These are phyloP conservation scores for Malus hybrid DNA, from an alignment of 331 rosid species.

Conservation along the genomic window DNA sequence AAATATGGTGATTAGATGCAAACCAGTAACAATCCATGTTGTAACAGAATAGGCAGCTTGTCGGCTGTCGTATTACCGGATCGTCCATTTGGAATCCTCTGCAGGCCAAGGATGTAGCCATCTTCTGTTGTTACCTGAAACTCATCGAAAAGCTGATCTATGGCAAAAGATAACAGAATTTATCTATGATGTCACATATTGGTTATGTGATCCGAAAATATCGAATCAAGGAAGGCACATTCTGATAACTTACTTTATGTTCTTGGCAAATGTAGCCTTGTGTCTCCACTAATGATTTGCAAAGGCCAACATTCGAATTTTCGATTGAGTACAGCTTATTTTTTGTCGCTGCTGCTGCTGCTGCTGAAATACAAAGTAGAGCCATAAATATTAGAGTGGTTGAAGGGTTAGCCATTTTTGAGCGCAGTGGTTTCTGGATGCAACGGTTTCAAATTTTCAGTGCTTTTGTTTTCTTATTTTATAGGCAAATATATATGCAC, in stretches of 20 bases:
- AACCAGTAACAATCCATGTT: slow-evolving; percentile 75
- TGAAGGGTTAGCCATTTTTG: slow-evolving; percentile 14
- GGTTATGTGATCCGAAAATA: not conserved
- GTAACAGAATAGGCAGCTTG: slow-evolving; percentile 64
- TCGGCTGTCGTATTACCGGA: slow-evolving; percentile 14
- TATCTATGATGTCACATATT: not conserved
- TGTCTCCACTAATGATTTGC: slow-evolving; percentile 50
- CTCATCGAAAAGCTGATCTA: not conserved
- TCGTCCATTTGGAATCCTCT: slow-evolving; percentile 45
- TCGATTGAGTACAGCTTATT: not conserved
- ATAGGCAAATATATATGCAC: no score
- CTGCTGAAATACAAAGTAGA: slow-evolving; percentile 14
- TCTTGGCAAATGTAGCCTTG: slow-evolving; percentile 62
- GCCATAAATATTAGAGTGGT: slow-evolving; percentile 7
- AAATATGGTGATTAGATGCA: not conserved
- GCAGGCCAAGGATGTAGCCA: slow-evolving; percentile 62
- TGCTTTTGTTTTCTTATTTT: no score
- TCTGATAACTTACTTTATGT: slow-evolving; percentile 33
- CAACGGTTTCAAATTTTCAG: not conserved
- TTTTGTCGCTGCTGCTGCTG: slow-evolving; percentile 18
- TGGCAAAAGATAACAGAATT: not conserved
- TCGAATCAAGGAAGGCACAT: not conserved
- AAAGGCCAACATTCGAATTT: slow-evolving; percentile 25
- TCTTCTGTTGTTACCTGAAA: slow-evolving; percentile 62
- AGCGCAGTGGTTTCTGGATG: not conserved